Base-by-base conservation (phyloP, 192 early-diverging fungal species). In the Coemansia sp. region DNA sequence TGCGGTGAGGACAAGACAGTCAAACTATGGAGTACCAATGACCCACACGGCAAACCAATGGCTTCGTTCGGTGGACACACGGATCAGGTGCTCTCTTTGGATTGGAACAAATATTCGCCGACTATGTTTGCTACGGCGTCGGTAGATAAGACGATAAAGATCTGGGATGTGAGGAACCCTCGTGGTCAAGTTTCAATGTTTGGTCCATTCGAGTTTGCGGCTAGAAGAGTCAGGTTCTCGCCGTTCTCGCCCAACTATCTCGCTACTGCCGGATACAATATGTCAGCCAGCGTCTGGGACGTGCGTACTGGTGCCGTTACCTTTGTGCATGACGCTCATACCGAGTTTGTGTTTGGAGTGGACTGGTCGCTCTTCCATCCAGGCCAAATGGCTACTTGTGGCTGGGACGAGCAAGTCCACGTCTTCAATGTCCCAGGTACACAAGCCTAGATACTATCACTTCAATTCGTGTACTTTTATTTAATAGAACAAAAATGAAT, bases 91-190 rank as follows among this genome's bases (percentile, higher is more conserved):
- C 83, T 99, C 18, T 91, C 95, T 7, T 69, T 97, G 62, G 98
- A 99, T 69, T 99, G 97, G 97, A 97, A 97, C 81, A 99, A 99
- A 78, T 99, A 99, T 76, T 85, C 90, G 40, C 88, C 91, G 7
- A 79, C 94, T 66, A 83, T 86, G 18, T 70, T 99, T n/a, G 94
- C 92, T 7, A 96, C 97, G 3, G 94, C 92, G 2, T 92, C 91
- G 40, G 94, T 95, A 3, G 98, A 99, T 74, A 85, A 89, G 49
- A 91, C 90, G 3, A 87, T 98, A 71, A 94, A 94, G 73, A 86
- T 95, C 31, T 99, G 95, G 95, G 98, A 99, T 80, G 68, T 94
- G 16, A 90, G 96, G 40, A 88, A 88, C 62, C 87, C 92, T 1
- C 82, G 91, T 24, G 87, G 89, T 12, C 92, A 92, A 67, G 71